These are phyloP conservation scores for Pestalotiopsis sp. DNA, from an alignment of 2,329 filamentous ascomycete genomes.

Conservation along the genomic window DNA sequence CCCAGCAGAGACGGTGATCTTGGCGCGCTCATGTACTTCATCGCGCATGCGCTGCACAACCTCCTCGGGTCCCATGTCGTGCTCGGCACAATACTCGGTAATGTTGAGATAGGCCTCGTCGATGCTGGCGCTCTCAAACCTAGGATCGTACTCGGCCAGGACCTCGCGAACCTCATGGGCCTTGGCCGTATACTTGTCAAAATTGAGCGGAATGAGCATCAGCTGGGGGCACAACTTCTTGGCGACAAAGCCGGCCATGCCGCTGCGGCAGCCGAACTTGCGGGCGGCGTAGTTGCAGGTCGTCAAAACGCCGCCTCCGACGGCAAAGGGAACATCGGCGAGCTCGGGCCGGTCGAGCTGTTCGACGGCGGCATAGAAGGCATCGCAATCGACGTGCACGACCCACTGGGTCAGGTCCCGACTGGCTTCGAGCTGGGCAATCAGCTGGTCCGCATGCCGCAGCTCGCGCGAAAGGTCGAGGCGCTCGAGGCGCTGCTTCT, in stretches of 20 bases:
- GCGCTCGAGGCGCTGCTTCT: slow-evolving; percentile 75
- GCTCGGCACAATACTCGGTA: slow-evolving; percentile 77
- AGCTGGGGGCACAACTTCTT: slow-evolving; percentile 90
- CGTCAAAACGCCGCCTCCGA: slow-evolving; percentile 70
- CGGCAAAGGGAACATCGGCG: slow-evolving; percentile 85
- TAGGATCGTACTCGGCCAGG: slow-evolving; percentile 82
- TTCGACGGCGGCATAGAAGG: slow-evolving; percentile 95
- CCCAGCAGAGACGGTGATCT: slow-evolving; percentile 89
- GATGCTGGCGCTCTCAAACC: slow-evolving; percentile 91
- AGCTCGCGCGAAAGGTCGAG: slow-evolving; percentile 74
- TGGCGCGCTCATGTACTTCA: slow-evolving; percentile 74
- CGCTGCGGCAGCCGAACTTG: slow-evolving; percentile 87
- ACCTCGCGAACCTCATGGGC: slow-evolving; percentile 85
- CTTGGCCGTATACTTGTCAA: slow-evolving; percentile 88
- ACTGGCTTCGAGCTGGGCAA: slow-evolving; percentile 75
- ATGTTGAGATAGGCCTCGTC: slow-evolving; percentile 98
- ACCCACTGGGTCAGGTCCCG: slow-evolving; percentile 84
- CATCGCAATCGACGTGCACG: slow-evolving; percentile 95
- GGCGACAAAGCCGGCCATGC: slow-evolving; percentile 95
- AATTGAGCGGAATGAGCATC: slow-evolving; percentile 81
- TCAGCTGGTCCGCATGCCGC: slow-evolving; percentile 77
- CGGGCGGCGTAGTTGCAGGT: slow-evolving; percentile 87
- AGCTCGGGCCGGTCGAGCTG: slow-evolving; percentile 83
- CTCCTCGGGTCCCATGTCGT: slow-evolving; percentile 70
- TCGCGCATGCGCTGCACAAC: slow-evolving; percentile 76